Evolutionary conservation across 208 protist genomes (phyloP).

Genomic region (Leishmania arabica): DNA sequence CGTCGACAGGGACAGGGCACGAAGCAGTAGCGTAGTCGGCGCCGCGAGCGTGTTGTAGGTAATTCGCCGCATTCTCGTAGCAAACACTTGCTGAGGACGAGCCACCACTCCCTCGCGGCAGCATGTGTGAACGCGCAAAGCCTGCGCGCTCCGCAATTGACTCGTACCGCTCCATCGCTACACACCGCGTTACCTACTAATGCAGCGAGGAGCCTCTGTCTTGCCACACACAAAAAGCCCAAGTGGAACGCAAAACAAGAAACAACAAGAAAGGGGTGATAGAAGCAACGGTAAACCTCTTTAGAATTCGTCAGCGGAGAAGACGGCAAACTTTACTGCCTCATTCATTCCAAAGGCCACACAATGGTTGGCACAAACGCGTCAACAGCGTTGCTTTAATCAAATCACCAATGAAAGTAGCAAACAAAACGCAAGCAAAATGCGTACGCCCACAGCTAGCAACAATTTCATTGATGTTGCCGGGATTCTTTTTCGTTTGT

Average conservation of each 20-base stretch:
- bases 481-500: background rate
- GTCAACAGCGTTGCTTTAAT: background rate
- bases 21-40: background rate
- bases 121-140: background rate
- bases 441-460: background rate
- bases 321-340: background rate
- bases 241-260: background rate
- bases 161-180: constrained; percentile 9
- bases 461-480: background rate
- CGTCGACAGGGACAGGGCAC: background rate
- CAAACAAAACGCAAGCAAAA: background rate
- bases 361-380: background rate
- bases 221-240: background rate
- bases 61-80: background rate
- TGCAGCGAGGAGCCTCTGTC: background rate
- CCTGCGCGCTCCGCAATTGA: background rate
- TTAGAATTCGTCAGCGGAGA: background rate
- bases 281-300: no score
- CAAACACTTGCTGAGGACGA: background rate
- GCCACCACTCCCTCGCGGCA: background rate
- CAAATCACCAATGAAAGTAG: background rate
- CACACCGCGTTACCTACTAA: background rate
- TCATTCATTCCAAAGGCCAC: background rate
- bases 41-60: background rate
- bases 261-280: background rate